These are phyloP conservation scores for Thelonectria rubi DNA, from an alignment of 2,329 filamentous ascomycete species.

Conservation along the genomic window DNA sequence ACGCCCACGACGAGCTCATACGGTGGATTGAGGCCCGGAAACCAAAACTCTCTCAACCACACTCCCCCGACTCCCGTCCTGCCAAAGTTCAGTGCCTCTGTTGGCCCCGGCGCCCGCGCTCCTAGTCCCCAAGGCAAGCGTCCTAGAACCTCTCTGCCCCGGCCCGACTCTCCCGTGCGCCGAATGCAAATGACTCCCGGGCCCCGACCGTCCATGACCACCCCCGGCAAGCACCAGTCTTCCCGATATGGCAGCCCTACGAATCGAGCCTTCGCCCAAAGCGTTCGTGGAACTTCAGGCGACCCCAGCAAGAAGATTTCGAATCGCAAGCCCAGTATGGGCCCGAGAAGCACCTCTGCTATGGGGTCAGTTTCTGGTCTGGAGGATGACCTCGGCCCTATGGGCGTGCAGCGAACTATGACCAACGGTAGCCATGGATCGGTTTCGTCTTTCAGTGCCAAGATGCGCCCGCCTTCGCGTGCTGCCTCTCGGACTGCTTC, in stretches of 20 bases:
- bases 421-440: constrained; percentile 65
- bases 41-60: constrained; percentile 67
- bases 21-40: constrained; percentile 61
- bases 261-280: constrained; percentile 67
- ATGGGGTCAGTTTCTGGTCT: constrained; percentile 61
- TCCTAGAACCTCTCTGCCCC: constrained; percentile 79
- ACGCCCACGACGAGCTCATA: constrained; percentile 75
- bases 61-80: constrained; percentile 72
- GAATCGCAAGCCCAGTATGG: constrained; percentile 61
- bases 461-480: constrained; percentile 54
- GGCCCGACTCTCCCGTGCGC: constrained; percentile 86
- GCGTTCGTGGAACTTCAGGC: constrained; percentile 67
- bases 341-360: constrained; percentile 67
- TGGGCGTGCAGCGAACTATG: constrained; percentile 60
- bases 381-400: constrained; percentile 67
- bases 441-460: constrained; percentile 62
- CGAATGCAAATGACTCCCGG: constrained; percentile 71
- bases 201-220: constrained; percentile 64
- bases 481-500: constrained; percentile 51
- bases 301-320: constrained; percentile 68
- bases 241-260: constrained; percentile 55
- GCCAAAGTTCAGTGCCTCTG: constrained; percentile 87
- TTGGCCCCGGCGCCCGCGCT: constrained; percentile 75
- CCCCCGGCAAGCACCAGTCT: constrained; percentile 53
- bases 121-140: constrained; percentile 77